Percentiles rank a stretch among this genome's conserved stretches.
phyloP scores from a whole-genome alignment of 2,329 filamentous ascomycete genomes.

The Boeremia exigua region DNA sequence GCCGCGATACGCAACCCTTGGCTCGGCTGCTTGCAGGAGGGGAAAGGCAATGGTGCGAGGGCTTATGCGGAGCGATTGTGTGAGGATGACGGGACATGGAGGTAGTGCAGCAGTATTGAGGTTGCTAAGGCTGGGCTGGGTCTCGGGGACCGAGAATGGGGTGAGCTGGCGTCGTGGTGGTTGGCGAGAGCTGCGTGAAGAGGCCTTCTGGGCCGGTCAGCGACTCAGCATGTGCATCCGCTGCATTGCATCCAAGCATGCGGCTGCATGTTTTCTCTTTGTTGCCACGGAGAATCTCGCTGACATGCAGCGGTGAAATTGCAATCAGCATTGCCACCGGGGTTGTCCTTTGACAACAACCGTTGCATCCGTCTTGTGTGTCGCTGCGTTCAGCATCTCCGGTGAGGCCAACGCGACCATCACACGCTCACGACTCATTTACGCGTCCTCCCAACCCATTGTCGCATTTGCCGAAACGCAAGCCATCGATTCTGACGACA shows the following conservation, averaged over 20 bases:
- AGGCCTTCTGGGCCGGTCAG: slow-evolving; percentile 4
- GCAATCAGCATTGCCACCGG: slow-evolving; percentile 1
- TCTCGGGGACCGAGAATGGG: neutral
- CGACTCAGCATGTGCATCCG: slow-evolving; percentile 4
- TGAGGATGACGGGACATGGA: slow-evolving; percentile 5
- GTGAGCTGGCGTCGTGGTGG: neutral
- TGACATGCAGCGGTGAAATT: neutral
- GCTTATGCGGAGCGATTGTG: slow-evolving; percentile 9
- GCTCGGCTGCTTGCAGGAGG: slow-evolving; percentile 12
- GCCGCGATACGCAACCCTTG: neutral
- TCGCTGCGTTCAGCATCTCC: slow-evolving; percentile 1
- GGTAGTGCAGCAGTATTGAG: slow-evolving; percentile 1
- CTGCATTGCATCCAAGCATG: neutral
- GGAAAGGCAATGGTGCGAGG: slow-evolving; percentile 5
- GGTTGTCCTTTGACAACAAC: neutral
- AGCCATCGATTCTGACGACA: slow-evolving; percentile 10
- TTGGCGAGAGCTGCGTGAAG: neutral
- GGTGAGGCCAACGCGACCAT: slow-evolving; percentile 9
- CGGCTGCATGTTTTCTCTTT: slow-evolving; percentile 6
- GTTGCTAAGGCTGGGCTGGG: slow-evolving; percentile 1
- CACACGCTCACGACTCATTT: slow-evolving; percentile 6
- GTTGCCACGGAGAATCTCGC: neutral
- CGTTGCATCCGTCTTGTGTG: slow-evolving; percentile 1
- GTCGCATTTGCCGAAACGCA: slow-evolving; percentile 1
- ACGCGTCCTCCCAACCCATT: slow-evolving; percentile 2